A percentile compares a stretch with the other conserved stretches of the same genome.
Conservation (phyloP, 441 rosid genomes). For the Brassica balearica region DNA sequence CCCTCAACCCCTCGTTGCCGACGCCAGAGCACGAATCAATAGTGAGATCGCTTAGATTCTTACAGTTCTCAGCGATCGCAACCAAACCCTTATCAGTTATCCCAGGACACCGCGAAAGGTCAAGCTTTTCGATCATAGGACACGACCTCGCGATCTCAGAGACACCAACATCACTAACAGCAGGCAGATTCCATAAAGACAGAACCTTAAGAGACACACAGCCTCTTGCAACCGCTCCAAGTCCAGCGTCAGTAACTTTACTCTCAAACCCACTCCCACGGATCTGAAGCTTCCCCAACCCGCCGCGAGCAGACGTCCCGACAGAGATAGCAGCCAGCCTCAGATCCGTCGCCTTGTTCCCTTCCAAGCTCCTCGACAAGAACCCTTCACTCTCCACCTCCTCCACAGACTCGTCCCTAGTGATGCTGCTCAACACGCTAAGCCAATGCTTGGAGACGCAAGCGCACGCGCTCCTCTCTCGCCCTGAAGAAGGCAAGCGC, state of each 20-base stretch:
- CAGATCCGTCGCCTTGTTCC: constrained; percentile 84
- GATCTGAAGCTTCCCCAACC: constrained; percentile 85
- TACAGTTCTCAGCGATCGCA: constrained; percentile 73
- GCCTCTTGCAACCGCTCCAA: constrained; percentile 61
- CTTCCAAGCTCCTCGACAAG: constrained; percentile 73
- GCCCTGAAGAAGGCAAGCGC: constrained; percentile 67
- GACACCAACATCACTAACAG: constrained; percentile 73
- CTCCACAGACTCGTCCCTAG: constrained; percentile 58
- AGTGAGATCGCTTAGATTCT: constrained; percentile 63
- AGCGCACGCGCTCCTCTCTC: constrained; percentile 78
- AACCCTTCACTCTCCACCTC: constrained; percentile 53
- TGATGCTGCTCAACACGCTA: constrained; percentile 65
- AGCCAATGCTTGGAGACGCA: constrained; percentile 93
- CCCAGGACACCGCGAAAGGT: constrained; percentile 77
- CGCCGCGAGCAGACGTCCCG: constrained; percentile 78
- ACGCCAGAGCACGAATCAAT: constrained; percentile 75
- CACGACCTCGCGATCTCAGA: constrained; percentile 74
- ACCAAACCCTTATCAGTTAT: constrained; percentile 73
- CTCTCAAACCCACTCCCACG: constrained; percentile 62
- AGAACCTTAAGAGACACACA: no score
- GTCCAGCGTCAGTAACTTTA: constrained; percentile 75
- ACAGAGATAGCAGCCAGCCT: constrained; percentile 90
- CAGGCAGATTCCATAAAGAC: constrained; percentile 80
- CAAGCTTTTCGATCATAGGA: constrained; percentile 78
- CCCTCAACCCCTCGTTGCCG: constrained; percentile 84